Base-by-base conservation (phyloP, 2,329 filamentous ascomycete species). In the Colletotrichum somersetense region DNA sequence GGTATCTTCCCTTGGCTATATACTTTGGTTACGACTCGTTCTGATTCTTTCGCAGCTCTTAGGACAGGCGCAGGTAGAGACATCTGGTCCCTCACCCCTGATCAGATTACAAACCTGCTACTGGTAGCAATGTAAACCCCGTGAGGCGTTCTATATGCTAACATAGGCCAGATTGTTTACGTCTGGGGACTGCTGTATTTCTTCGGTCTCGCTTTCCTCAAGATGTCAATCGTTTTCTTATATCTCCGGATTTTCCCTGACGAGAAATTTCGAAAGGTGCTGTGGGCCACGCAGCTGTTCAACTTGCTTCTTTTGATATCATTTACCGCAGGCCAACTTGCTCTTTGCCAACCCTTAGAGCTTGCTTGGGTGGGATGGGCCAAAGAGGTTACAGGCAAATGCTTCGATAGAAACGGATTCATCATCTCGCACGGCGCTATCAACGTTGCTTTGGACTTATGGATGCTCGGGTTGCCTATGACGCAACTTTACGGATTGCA, bases 381-480 rank as follows among this genome's bases (percentile, higher is more conserved):
- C 26, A 16, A 26, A 1, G 78, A 80, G 11, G 10, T 18, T 5
- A 56, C 64, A 0, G 81, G 82, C 0, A 67, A 57, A n/a, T 84
- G 83, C 69, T 76, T 80, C 5, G 78, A 84, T 46, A 77, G 84
- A 57, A 79, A 79, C 26, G 75, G 75, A 3, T 80, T 83, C 40
- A 78, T 77, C 33, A 86, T 83, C 77, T 75, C 81, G n/a, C 79
- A 79, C 58, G 81, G 84, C 1, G 80, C 75, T 0, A 78, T 85
- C 62, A 85, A 84, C 63, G 85, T 87, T 44, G 72, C 80, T 1
- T 80, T 84, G 38, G 85, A 87, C 72, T 8, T 85, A 5, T 75
- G 81, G 58, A 83, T 85, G 58, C 78, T 86, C 40, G 78, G 77
- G 0, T 73, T 86, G 6, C 84, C 85, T 0, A 78, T 86, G 5